These are phyloP conservation scores for Symbiodinium pilosum DNA, from an alignment of 73 alveolate genomes.

Conservation along the genomic window DNA sequence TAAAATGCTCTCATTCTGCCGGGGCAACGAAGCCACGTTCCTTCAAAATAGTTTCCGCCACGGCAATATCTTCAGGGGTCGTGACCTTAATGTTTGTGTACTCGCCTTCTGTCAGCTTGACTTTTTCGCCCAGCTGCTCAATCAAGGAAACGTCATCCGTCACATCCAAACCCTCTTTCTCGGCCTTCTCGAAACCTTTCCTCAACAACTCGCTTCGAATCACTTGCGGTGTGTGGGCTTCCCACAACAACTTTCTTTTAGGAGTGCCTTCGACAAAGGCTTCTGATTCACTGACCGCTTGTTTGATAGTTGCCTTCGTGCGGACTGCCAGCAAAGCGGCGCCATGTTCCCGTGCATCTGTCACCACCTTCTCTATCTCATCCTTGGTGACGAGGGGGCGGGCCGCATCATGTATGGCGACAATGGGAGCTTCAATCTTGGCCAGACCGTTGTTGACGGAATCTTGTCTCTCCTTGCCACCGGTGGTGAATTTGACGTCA, in stretches of 20 bases:
- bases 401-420: constrained; percentile 83
- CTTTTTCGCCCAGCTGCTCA: constrained; percentile 72
- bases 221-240: constrained; percentile 90
- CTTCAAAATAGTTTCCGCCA: constrained; percentile 52
- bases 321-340: constrained; percentile 76
- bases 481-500: constrained; percentile 45
- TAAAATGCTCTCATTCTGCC: not conserved
- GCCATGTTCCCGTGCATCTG: constrained; percentile 68
- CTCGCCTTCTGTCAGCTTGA: constrained; percentile 87
- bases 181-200: constrained; percentile 63
- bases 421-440: constrained; percentile 32
- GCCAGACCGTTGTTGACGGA: constrained; percentile 67
- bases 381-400: constrained; percentile 74
- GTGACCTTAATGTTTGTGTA: constrained; percentile 88
- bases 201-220: constrained; percentile 66
- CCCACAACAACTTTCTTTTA: constrained; percentile 32
- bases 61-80: constrained; percentile 84
- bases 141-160: constrained; percentile 67
- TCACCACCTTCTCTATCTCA: constrained; percentile 60
- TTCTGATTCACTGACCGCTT: constrained; percentile 28
- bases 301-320: constrained; percentile 79
- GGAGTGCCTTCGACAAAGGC: constrained; percentile 56
- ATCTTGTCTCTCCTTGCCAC: constrained; percentile 73
- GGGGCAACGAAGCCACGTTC: constrained; percentile 60
- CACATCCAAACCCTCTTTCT: constrained; percentile 55